Base-by-base conservation (phyloP, 78 protist genomes). In the Dictyostelium intermedium region DNA sequence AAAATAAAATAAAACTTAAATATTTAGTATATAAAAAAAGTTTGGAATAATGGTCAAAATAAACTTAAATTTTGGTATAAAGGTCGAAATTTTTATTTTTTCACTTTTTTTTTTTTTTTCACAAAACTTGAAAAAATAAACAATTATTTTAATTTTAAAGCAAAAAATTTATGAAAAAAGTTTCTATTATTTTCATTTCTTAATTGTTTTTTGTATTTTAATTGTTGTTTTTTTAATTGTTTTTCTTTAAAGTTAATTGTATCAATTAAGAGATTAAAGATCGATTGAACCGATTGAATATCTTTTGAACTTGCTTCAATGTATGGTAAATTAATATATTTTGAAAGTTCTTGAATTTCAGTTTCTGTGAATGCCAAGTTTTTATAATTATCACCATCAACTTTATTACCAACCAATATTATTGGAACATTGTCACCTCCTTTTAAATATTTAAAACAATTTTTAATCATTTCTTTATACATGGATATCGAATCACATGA, bases 161-260 rank as follows among this genome's bases (percentile, higher is more conserved):
- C 34, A 63, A 63, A 25, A 5, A 63, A 2, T 63, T 63, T 63
- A 3, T 63, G 73, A n/a, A 63, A 63, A 8, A 63, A 25, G n/a
- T 27, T 27, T 63, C 73, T 63, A 63, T 63, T 63, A 63, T 63
- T 63, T 9, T 63, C 32, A 25, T 63, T 63, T 63, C 32, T n/a
- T 63, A 63, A 63, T 25, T 25, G 73, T 25, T 63, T 63, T 25
- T 63, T 27, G 11, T 63, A 63, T 63, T 14, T 63, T 63, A 63
- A 63, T 63, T 63, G 73, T 63, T 63, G 73, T 63, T 63, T 63
- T 63, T 63, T 63, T 63, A 63, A 63, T 63, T 63, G 73, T 63
- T 63, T 63, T 63, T 63, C 34, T 63, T 63, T 63, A 9, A 25
- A n/a, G 10, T 63, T 27, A 63, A 63, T 63, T 63, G 73, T 63